phyloP scores from a whole-genome alignment of 768 basidiomycete genomes.

The Solioccasus polychromus region DNA sequence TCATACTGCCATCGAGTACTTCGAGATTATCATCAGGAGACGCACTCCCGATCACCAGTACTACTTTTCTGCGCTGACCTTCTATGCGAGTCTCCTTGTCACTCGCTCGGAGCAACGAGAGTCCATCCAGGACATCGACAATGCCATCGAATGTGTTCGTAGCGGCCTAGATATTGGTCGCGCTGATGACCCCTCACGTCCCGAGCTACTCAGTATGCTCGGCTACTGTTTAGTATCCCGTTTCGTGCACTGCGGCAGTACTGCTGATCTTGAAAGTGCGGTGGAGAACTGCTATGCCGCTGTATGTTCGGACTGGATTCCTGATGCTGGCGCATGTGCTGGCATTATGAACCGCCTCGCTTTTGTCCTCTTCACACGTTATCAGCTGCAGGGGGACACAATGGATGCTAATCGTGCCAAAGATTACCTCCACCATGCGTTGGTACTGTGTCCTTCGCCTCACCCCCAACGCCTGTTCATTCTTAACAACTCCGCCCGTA shows the following conservation, averaged over 20 bases:
- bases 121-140: constrained; percentile 17
- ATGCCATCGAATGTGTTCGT: constrained; percentile 10
- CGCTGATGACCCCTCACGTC: not conserved
- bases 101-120: constrained; percentile 6
- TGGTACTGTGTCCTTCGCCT: constrained; percentile 8
- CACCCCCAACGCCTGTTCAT: constrained; percentile 3
- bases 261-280: constrained; percentile 24
- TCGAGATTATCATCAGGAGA: constrained; percentile 2
- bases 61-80: not conserved
- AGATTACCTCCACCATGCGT: constrained; percentile 9
- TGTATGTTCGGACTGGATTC: constrained; percentile 3
- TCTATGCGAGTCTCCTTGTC: constrained; percentile 12
- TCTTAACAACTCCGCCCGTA: constrained; percentile 15
- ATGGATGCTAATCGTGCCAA: constrained; percentile 21
- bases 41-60: constrained; percentile 6
- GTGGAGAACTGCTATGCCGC: constrained; percentile 16
- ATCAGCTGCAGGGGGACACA: constrained; percentile 13
- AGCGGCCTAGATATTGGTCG: constrained; percentile 7
- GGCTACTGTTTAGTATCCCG: constrained; percentile 16
- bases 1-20: constrained; percentile 9
- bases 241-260: constrained; percentile 18
- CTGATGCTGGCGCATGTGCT: not conserved
- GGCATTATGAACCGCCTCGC: constrained; percentile 13
- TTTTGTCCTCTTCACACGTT: constrained; percentile 19
- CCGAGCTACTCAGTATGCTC: constrained; percentile 5